Evolutionary conservation across 2,329 filamentous ascomycete species (phyloP).

Genomic region (Aschersonia sp.): DNA sequence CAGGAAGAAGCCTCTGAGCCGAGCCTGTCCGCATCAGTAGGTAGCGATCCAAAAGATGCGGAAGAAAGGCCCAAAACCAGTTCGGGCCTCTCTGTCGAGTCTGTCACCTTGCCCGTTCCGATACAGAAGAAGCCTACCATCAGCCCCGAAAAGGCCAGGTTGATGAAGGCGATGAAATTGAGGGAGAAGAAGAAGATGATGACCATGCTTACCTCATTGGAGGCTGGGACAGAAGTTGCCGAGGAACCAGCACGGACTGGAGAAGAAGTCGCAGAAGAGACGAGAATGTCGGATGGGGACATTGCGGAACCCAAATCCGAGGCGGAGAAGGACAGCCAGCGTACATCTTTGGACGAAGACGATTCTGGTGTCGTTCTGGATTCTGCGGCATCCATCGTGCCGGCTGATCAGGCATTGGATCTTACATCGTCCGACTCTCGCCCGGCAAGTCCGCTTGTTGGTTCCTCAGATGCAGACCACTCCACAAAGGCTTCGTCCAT

Average conservation of each 20-base stretch:
- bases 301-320: conserved; percentile 11
- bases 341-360: conserved; percentile 31
- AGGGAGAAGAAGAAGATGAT: conserved; percentile 60
- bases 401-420: conserved; percentile 31
- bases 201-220: conserved; percentile 2
- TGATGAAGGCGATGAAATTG: conserved; percentile 89
- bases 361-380: conserved; percentile 43
- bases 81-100: conserved; percentile 27
- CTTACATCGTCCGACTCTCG: conserved; percentile 40
- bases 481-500: conserved; percentile 51
- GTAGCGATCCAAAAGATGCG: conserved; percentile 5
- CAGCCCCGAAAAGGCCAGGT: conserved; percentile 75
- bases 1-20: conserved; percentile 22
- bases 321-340: conserved; percentile 14
- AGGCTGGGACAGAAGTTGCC: conserved; percentile 2
- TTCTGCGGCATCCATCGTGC: conserved; percentile 21
- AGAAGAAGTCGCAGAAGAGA: conserved; percentile 2
- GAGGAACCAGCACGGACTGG: conserved; percentile 6
- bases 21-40: conserved; percentile 15
- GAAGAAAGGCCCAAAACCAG: conserved; percentile 24
- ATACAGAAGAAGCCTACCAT: conserved; percentile 37
- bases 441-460: conserved; percentile 38
- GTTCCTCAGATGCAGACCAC: conserved; percentile 38
- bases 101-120: conserved; percentile 22
- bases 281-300: conserved; percentile 8